phyloP scores from a whole-genome alignment of 148 eudicot species.

The Rhododendron vialii region DNA sequence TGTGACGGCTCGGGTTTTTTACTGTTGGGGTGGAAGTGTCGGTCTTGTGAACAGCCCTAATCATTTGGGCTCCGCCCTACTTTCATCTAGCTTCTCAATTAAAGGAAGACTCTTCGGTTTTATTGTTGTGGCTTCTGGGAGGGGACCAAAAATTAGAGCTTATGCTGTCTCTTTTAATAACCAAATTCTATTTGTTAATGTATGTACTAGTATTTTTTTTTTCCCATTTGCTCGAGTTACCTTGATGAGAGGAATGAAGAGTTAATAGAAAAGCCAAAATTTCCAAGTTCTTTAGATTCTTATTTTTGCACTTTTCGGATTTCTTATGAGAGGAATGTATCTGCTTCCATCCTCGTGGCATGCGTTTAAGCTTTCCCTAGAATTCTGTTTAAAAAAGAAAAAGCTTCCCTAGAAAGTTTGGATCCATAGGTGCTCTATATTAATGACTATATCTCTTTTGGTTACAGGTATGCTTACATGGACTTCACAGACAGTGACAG shows the following conservation, averaged over 20 bases:
- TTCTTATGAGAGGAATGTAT: background rate
- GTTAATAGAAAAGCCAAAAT: too few relatives aligned
- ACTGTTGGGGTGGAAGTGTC: too few relatives aligned
- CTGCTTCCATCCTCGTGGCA: background rate
- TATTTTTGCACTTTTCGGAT: too few relatives aligned
- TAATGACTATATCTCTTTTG: background rate
- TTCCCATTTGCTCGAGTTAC: too few relatives aligned
- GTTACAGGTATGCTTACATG: slow-evolving; percentile 57
- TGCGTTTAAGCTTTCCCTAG: background rate
- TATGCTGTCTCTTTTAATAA: background rate
- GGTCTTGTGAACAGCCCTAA: too few relatives aligned
- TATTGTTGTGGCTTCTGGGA: background rate
- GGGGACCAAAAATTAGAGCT: background rate
- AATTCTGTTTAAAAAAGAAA: too few relatives aligned
- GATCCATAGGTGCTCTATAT: background rate
- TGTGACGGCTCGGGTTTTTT: too few relatives aligned
- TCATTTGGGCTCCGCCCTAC: background rate
- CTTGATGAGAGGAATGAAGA: too few relatives aligned
- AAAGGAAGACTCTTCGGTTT: background rate
- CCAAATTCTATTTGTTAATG: too few relatives aligned
- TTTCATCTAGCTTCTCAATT: background rate
- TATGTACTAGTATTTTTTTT: too few relatives aligned
- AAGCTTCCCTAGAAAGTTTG: background rate
- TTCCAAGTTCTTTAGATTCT: too few relatives aligned
- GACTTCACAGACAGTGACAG: slow-evolving; percentile 44